phyloP scores from a whole-genome alignment of 768 basidiomycete species.

The Pleurotus tuoliensis region DNA sequence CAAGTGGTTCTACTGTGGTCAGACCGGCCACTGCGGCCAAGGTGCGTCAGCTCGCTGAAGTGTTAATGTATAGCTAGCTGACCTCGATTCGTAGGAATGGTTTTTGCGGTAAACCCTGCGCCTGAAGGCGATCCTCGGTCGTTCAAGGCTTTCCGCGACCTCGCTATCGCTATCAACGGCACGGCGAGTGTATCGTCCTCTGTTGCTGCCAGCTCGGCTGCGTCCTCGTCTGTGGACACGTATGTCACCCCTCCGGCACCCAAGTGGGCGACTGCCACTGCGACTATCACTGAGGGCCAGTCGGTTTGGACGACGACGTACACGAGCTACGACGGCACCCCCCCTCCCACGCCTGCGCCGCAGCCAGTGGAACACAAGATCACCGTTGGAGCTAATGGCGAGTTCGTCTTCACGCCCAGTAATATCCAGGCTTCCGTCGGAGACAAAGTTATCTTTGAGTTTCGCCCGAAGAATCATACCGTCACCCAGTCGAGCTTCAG shows the following conservation, averaged over 20 bases:
- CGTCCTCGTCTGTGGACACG: too few relatives aligned
- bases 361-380: slow-evolving; percentile 14
- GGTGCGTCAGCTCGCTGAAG: slow-evolving; percentile 20
- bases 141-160: slow-evolving; percentile 36
- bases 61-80: slow-evolving; percentile 21
- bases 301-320: slow-evolving; percentile 14
- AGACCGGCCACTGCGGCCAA: slow-evolving; percentile 20
- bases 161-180: slow-evolving; percentile 24
- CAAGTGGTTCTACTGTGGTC: slow-evolving; percentile 14
- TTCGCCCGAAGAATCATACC: slow-evolving; percentile 25
- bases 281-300: not conserved
- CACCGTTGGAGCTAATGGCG: slow-evolving; percentile 13
- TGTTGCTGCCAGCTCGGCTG: slow-evolving; percentile 8
- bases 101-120: slow-evolving; percentile 47
- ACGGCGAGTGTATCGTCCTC: slow-evolving; percentile 8
- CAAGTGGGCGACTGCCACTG: not conserved
- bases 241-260: too few relatives aligned
- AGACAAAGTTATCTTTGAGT: slow-evolving; percentile 18
- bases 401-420: slow-evolving; percentile 13
- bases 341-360: slow-evolving; percentile 13
- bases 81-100: slow-evolving; percentile 35
- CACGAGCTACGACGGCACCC: slow-evolving; percentile 20
- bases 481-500: slow-evolving; percentile 27
- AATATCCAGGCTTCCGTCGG: slow-evolving; percentile 18
- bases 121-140: slow-evolving; percentile 17